These are phyloP conservation scores for Tetratostichococcus sp. DNA, from an alignment of 139 green algal genomes.

Conservation along the genomic window DNA sequence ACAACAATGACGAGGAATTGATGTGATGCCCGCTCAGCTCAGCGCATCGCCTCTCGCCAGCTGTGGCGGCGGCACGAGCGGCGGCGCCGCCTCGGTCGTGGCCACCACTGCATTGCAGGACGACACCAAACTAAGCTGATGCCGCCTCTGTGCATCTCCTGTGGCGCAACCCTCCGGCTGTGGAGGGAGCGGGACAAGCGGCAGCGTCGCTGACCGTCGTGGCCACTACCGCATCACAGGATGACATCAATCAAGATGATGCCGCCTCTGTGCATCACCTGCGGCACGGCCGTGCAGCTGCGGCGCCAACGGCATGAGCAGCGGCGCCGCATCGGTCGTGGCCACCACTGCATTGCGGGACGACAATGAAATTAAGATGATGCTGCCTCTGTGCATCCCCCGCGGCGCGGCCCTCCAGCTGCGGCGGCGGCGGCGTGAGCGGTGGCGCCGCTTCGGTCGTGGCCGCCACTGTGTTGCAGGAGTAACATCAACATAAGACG, in stretches of 20 bases:
- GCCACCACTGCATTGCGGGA: background rate
- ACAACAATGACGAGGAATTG: background rate
- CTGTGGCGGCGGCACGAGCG: no score
- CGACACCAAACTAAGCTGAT: no score
- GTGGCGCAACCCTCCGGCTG: no score
- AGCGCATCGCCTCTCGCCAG: background rate
- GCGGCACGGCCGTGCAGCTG: no score
- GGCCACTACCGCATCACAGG: no score
- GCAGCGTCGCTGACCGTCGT: constrained; percentile 1
- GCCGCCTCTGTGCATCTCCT: no score
- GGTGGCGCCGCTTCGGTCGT: constrained; percentile 4
- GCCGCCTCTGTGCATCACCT: no score
- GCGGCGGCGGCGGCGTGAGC: background rate
- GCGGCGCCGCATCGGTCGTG: constrained; percentile 1
- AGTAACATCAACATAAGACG: background rate
- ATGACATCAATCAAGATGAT: no score
- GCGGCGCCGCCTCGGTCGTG: no score
- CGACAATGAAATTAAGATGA: background rate
- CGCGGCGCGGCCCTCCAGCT: background rate
- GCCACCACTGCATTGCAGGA: no score
- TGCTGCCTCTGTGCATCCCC: background rate
- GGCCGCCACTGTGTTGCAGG: background rate
- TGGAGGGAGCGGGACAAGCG: background rate
- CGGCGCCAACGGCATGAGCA: background rate
- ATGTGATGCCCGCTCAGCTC: no score